These are phyloP conservation scores for Metschnikowia orientalis DNA, from an alignment of 805 yeast genomes.

Conservation along the genomic window DNA sequence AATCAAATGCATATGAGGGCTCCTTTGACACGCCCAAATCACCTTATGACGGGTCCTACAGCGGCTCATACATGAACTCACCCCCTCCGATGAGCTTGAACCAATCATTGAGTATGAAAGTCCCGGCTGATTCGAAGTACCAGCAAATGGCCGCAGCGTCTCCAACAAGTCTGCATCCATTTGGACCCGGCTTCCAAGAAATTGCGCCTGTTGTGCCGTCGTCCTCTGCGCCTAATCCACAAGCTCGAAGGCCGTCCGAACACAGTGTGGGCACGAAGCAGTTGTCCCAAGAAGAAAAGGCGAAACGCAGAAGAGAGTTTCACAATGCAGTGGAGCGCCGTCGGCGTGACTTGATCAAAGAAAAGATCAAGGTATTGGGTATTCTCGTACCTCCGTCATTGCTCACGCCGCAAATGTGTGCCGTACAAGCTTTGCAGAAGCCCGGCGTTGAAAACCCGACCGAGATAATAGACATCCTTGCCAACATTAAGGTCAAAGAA, in stretches of 20 bases:
- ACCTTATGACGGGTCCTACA: slow-evolving; percentile 28
- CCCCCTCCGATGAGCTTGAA: slow-evolving; percentile 28
- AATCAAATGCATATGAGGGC: slow-evolving; percentile 23
- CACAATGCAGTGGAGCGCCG: slow-evolving; percentile 94
- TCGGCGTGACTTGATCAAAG: slow-evolving; percentile 86
- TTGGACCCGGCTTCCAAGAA: too few species aligned
- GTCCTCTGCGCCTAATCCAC: slow-evolving; percentile 2
- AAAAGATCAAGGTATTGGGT: slow-evolving; percentile 80
- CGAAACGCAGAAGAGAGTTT: slow-evolving; percentile 75
- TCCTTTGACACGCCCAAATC: slow-evolving; percentile 35
- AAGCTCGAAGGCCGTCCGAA: slow-evolving; percentile 7
- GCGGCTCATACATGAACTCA: slow-evolving; percentile 33
- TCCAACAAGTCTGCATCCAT: too few species aligned
- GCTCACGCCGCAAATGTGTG: slow-evolving; percentile 43
- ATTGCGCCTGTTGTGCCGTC: too few species aligned
- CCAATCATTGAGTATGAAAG: slow-evolving; percentile 16
- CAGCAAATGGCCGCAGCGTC: too few species aligned
- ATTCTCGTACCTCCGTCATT: slow-evolving; percentile 74
- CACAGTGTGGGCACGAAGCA: slow-evolving; percentile 29
- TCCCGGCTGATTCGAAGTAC: too few species aligned
- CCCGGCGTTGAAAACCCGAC: slow-evolving; percentile 25
- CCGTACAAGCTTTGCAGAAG: slow-evolving; percentile 40
- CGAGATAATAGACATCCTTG: slow-evolving; percentile 34
- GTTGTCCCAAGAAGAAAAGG: slow-evolving; percentile 60
- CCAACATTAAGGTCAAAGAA: slow-evolving; percentile 50